Base-by-base conservation (phyloP, 331 rosid species). In the Rosa hybrid region DNA sequence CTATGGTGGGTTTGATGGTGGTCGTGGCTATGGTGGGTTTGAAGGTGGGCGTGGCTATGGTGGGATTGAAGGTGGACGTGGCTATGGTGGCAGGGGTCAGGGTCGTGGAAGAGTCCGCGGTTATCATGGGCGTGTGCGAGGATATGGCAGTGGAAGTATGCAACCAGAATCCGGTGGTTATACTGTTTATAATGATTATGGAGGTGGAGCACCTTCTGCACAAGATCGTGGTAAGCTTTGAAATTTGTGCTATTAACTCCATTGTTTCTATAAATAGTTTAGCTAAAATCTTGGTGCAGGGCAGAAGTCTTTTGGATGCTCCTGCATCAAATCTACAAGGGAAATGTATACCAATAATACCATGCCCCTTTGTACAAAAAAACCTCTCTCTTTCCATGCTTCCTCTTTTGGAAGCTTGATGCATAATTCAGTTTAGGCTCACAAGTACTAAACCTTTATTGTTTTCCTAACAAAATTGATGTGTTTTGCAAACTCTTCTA, bases 81-180 rank as follows among this genome's bases (percentile, higher is more conserved):
- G 63, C 63, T 20, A 20, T 56, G 63, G 27, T 56, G 65, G 65
- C 65, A 59, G 65, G 65, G 65, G 14, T 59, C 65, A 21, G 30
- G 7, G 65, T 59, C 65, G 34, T 59, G 65, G 77, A 56, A 76
- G 84, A 27, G 67, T 50, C 27, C 64, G 49, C 23, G 79, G 82
- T 75, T 82, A 49, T 57, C 79, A 48, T 50, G 86, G 86, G 12
- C 79, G 71, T 44, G 79, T 79, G 7, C 75, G 86, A 60, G 79
- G 79, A 16, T 59, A 59, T 57, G 85, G 74, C 16, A 74, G 81
- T 23, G 72, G 77, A 60, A 77, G 18, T 62, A 71, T 75, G 70
- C 80, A 81, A 18, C 80, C 20, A 27, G 81, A 77, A 49, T 49
- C 77, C 0, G 38, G 48, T 54, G 71, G 49, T 49, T 60, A 77